Evolutionary conservation across 257 asterid species (phyloP).

Genomic region (Eustoma russellianum): DNA sequence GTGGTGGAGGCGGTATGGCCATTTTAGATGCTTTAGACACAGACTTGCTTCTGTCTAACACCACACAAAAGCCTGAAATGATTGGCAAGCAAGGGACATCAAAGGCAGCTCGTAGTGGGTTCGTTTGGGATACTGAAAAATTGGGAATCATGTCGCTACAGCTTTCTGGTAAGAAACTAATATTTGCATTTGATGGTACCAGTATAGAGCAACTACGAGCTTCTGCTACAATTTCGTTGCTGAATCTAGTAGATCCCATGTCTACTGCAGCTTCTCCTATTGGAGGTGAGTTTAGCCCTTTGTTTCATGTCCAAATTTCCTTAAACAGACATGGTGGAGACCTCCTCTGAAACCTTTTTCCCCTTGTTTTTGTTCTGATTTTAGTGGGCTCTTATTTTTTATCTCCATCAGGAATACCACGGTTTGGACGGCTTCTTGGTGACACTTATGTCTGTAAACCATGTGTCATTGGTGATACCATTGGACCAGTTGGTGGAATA

Average conservation of each 20-base stretch:
- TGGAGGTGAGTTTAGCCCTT: slow-evolving; percentile 58
- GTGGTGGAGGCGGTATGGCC: slow-evolving; percentile 99
- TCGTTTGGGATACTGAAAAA: slow-evolving; percentile 95
- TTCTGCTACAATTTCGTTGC: slow-evolving; percentile 84
- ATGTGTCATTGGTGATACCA: slow-evolving; percentile 83
- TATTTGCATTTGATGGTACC: slow-evolving; percentile 98
- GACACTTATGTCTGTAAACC: slow-evolving; percentile 85
- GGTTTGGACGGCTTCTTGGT: slow-evolving; percentile 92
- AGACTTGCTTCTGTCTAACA: slow-evolving; percentile 55
- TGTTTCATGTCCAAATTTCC: neutral
- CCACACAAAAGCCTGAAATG: slow-evolving; percentile 65
- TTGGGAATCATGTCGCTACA: slow-evolving; percentile 74
- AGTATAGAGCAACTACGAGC: slow-evolving; percentile 76
- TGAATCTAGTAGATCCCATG: slow-evolving; percentile 96
- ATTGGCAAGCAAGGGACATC: slow-evolving; percentile 61
- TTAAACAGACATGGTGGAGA: slow-evolving; percentile 1
- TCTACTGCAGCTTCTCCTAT: slow-evolving; percentile 99
- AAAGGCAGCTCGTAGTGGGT: slow-evolving; percentile 79
- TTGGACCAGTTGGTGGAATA: slow-evolving; percentile 95
- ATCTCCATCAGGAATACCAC: slow-evolving; percentile 77
- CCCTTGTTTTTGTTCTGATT: neutral
- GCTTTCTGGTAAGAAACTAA: slow-evolving; percentile 83
- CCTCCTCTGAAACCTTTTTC: slow-evolving; percentile 4
- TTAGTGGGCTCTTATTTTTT: slow-evolving; percentile 9
- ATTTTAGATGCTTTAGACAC: slow-evolving; percentile 91